Conservation (phyloP, 2,329 filamentous ascomycete genomes). For the Arthroderma sp. region DNA sequence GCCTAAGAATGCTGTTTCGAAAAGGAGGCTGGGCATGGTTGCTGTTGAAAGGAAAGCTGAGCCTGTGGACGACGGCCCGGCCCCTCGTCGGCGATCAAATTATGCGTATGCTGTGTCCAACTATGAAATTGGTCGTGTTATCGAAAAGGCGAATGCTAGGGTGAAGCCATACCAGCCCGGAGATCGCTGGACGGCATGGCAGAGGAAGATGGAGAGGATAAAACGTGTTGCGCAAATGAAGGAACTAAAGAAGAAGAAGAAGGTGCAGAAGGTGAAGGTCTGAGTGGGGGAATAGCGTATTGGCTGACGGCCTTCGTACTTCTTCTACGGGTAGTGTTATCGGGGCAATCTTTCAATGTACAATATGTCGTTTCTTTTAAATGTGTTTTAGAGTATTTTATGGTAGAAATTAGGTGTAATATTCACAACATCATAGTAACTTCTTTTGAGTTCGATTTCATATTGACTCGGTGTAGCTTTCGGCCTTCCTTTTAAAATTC, state of each 20-base stretch:
- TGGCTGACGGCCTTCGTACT: no score
- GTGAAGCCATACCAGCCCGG: conserved; percentile 44
- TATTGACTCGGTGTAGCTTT: no score
- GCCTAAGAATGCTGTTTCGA: conserved; percentile 57
- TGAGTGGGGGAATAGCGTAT: not conserved
- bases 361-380: no score
- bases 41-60: conserved; percentile 29
- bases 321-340: no score
- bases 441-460: no score
- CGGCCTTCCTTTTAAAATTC: no score
- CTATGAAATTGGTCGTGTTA: conserved; percentile 53
- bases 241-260: conserved; percentile 34
- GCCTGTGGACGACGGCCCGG: conserved; percentile 7
- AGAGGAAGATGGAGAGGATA: conserved; percentile 41
- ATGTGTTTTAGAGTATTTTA: no score
- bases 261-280: conserved; percentile 18
- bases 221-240: conserved; percentile 41
- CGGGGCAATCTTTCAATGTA: no score
- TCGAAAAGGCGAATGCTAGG: conserved; percentile 46
- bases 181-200: conserved; percentile 53
- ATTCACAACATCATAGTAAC: no score
- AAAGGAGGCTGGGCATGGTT: conserved; percentile 63
- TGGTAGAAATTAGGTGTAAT: no score
- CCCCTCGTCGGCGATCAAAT: conserved; percentile 36
- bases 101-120: conserved; percentile 55